Base-by-base conservation (phyloP, 805 yeast genomes). In the Metschnikowia koreensis region DNA sequence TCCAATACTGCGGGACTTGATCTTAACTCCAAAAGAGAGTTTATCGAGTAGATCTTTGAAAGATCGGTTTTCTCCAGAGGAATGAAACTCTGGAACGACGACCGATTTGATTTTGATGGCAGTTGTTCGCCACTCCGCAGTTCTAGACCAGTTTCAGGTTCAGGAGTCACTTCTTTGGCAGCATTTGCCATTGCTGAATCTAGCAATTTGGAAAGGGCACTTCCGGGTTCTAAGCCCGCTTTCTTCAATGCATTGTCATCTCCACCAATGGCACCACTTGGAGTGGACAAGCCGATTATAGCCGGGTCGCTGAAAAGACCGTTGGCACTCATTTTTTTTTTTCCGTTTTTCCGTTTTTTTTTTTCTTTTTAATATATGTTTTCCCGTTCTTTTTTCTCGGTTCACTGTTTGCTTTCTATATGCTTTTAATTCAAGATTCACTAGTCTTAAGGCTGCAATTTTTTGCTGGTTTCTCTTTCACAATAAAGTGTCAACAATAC, bases 141-240 rank as follows among this genome's bases (percentile, higher is more conserved):
- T 8, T 36, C 26, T 15, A 33, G 15, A 6, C 42, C 13, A 7
- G 42, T n/a, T 16, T 60, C 70, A 13, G 64, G 40, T 29, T 71
- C 76, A 7, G 77, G 78, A 6, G 75, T 69, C 16, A 69, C 57
- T 50, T 75, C 79, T 45, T 69, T 71, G 37, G 79, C 79, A 12
- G 80, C 80, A 36, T 75, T 72, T 29, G 77, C 77, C 58, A 75
- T 73, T 15, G 80, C 80, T 7, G 76, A 70, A 56, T 75, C 79
- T 44, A 75, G 65, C 40, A 75, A 63, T 54, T 68, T 69, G 17
- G 78, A 70, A 39, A 75, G 69, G 7, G 73, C 77, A 47, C 63
- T 67, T 16, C 71, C 69, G 3, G 74, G 69, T 43, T 66, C 70
- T 48, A 65, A 56, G 37, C 54, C 55, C 13, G 50, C 33, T 17